phyloP scores from a whole-genome alignment of 176 grass and related monocot species.

The Oryza officinalis region DNA sequence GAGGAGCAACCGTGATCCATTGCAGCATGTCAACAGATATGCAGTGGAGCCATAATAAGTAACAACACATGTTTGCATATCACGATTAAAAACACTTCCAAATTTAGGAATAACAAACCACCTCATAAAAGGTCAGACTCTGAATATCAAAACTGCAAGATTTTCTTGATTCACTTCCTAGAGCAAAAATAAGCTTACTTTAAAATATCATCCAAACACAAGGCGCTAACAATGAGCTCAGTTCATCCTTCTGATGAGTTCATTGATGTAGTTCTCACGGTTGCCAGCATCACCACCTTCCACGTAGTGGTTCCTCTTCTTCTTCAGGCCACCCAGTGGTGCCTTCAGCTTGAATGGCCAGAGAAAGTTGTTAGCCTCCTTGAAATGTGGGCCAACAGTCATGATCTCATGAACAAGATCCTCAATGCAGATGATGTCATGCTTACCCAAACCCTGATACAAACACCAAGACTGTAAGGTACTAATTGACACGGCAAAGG shows the following conservation, averaged over 20 bases:
- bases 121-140: neutral
- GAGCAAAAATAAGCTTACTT: constrained; percentile 24
- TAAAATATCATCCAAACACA: constrained; percentile 4
- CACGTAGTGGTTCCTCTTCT: constrained; percentile 91
- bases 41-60: too few species aligned
- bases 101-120: neutral
- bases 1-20: too few species aligned
- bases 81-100: neutral
- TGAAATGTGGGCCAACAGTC: constrained; percentile 84
- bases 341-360: constrained; percentile 93
- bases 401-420: constrained; percentile 92
- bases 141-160: constrained; percentile 47
- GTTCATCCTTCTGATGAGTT: constrained; percentile 92
- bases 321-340: constrained; percentile 74
- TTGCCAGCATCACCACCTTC: constrained; percentile 94
- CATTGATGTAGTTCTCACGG: constrained; percentile 88
- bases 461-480: neutral
- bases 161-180: constrained; percentile 33
- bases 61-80: neutral
- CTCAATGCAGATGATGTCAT: constrained; percentile 78
- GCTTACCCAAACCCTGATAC: constrained; percentile 62
- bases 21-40: too few species aligned
- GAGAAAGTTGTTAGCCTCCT: constrained; percentile 94
- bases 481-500: neutral
- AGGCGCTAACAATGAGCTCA: constrained; percentile 17